phyloP scores from a whole-genome alignment of 495 filamentous ascomycete species.

The Aspergillus kassunensis region DNA sequence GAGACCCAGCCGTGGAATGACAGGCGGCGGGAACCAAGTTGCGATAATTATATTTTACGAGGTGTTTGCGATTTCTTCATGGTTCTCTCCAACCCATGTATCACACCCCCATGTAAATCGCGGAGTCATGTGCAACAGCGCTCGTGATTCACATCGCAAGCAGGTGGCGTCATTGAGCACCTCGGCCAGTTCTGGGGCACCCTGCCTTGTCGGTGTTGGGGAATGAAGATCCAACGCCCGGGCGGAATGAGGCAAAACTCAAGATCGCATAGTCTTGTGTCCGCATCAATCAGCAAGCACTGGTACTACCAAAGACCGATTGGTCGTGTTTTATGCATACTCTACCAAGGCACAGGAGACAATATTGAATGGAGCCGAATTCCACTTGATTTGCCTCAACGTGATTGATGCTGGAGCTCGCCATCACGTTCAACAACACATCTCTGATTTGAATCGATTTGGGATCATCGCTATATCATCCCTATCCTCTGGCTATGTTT shows the following conservation, averaged over 20 bases:
- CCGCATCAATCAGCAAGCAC: not conserved
- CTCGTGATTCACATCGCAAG: not conserved
- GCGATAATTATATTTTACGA: not conserved
- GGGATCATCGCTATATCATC: not conserved
- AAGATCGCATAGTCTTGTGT: not conserved
- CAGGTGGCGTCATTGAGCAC: not conserved
- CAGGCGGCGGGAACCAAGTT: conserved; percentile 2
- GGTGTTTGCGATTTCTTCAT: conserved; percentile 3
- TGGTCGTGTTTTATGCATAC: conserved; percentile 11
- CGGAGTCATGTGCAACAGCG: conserved; percentile 2
- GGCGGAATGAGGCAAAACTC: conserved; percentile 3
- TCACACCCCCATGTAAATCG: not conserved
- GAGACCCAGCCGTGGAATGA: conserved; percentile 8
- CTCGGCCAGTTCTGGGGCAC: not conserved
- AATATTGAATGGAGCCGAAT: conserved; percentile 14
- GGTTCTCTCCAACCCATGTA: not conserved
- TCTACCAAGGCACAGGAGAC: conserved; percentile 4
- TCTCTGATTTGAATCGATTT: not conserved
- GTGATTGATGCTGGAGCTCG: not conserved
- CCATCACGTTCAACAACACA: conserved; percentile 1
- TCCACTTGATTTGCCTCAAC: not conserved
- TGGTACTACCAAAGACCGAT: not conserved
- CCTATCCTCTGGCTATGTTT: conserved; percentile 11
- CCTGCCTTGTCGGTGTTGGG: not conserved
- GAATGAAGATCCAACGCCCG: conserved; percentile 4